Evolutionary conservation across 495 filamentous ascomycete genomes (phyloP), one percentile per base, ranked within the genome.

Genomic region (Penicillium robsamsonii): DNA sequence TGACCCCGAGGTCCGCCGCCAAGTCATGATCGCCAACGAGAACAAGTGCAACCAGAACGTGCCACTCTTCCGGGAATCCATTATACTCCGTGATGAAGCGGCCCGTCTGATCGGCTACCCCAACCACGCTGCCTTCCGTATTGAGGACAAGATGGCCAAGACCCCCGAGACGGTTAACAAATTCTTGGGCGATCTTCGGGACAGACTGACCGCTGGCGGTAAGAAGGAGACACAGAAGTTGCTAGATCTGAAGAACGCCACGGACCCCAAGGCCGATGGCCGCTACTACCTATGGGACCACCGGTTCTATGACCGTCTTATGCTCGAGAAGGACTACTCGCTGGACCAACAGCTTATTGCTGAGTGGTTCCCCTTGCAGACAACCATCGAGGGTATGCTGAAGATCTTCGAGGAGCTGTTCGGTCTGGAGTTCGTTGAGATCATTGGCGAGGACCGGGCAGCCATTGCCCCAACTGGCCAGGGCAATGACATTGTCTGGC

Each of bases 91-190:
- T 17, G 94, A 98, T 62, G 95, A 98, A 73, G 90, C 87, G 22
- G 94, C 95, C 33, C 85, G 95, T 48, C 75, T 98, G 38, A 77
- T 98, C 24, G 92, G 91, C 6, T 98, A 96, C 71, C 88, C 87
- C 18, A 89, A 96, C 64, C 93, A 97, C 73, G 94, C 94, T 30
- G 84, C 90, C 20, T 92, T 96, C 79, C 81, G 83, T 31, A 89
- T 98, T 44, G 93, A 96, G 70, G 89, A 94, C 56, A 97, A 96
- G 82, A 98, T 98, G 95, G 92, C 92, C 53, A 97, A 97, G 80
- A 88, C 84, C 1, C 85, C 92, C 0, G 83, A 90, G 73, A 91
- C 87, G 0, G 95, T 98, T 0, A 76, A 92, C 63, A 82, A 84
- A 51, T 97, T 98, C 72, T 71, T 98, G 18, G 84, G 79, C 7